Conservation (phyloP, 1,284 basidiomycete species). For the Moniliella sp. region DNA sequence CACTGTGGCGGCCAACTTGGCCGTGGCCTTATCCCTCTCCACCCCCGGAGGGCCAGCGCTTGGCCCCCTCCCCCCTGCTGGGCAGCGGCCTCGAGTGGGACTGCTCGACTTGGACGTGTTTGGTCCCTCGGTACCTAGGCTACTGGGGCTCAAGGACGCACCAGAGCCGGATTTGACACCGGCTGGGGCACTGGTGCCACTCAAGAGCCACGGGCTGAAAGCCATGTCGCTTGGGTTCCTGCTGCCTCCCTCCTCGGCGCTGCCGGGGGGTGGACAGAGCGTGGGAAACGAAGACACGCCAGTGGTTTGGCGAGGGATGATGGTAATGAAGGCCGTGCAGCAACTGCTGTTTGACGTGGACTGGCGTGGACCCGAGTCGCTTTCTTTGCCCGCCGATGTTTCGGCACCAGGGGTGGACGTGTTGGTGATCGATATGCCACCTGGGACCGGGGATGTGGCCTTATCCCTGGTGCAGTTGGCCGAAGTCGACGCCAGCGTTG, state of each 20-base stretch:
- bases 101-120: slow-evolving; percentile 86
- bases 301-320: slow-evolving; percentile 83
- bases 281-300: slow-evolving; percentile 44
- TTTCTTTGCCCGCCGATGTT: no score
- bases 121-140: slow-evolving; percentile 77
- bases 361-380: slow-evolving; percentile 49
- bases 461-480: slow-evolving; percentile 79
- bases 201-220: slow-evolving; percentile 68
- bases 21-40: slow-evolving; percentile 47
- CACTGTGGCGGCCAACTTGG: slow-evolving; percentile 67
- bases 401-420: no score
- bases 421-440: slow-evolving; percentile 85
- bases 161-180: slow-evolving; percentile 59
- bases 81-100: no score
- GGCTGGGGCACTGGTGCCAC: slow-evolving; percentile 48
- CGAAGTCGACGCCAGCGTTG: slow-evolving; percentile 19
- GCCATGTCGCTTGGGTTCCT: slow-evolving; percentile 91
- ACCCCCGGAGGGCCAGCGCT: no score
- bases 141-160: slow-evolving; percentile 66
- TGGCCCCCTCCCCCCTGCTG: no score
- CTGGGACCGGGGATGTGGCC: slow-evolving; percentile 87
- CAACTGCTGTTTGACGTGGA: slow-evolving; percentile 90
- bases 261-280: slow-evolving; percentile 1
- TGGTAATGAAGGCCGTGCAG: slow-evolving; percentile 97
- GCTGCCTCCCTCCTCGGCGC: slow-evolving; percentile 30